Evolutionary conservation across 75 land plant species (phyloP).

Genomic region (Picea glauca): DNA sequence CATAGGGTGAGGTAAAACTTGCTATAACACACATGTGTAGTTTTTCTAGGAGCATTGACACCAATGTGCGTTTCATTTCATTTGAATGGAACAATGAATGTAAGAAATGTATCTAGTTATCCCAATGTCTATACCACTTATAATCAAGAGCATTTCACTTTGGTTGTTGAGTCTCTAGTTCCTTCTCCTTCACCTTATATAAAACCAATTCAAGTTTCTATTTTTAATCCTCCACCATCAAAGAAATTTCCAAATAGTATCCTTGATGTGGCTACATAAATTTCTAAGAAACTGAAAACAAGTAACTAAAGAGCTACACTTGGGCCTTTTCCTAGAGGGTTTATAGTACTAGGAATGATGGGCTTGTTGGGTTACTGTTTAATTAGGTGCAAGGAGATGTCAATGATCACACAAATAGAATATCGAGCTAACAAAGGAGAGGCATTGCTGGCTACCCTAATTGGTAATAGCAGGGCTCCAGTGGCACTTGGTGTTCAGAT

Average conservation of each 20-base stretch:
- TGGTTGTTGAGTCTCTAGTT: constrained; percentile 47
- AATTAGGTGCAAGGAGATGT: constrained; percentile 16
- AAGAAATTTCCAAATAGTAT: neutral
- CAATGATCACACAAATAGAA: constrained; percentile 47
- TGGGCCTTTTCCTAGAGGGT: constrained; percentile 32
- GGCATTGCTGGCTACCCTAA: constrained; percentile 40
- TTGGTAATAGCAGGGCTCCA: constrained; percentile 61
- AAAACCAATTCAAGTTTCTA: constrained; percentile 11
- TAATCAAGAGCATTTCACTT: constrained; percentile 64
- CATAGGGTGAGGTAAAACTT: no score
- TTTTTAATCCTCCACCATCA: neutral
- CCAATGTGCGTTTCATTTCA: no score
- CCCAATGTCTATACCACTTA: constrained; percentile 18
- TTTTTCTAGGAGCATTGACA: no score
- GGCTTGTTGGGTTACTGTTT: constrained; percentile 22
- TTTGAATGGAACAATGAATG: no score
- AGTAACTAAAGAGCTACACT: constrained; percentile 37
- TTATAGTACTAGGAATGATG: constrained; percentile 30
- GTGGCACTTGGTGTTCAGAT: constrained; percentile 55
- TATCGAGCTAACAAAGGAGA: constrained; percentile 47
- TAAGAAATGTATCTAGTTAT: no score
- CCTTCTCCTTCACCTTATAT: constrained; percentile 20
- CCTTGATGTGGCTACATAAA: neutral
- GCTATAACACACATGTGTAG: no score
- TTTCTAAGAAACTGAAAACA: constrained; percentile 15